Evolutionary conservation across 2,329 filamentous ascomycete genomes (phyloP), one percentile per base, ranked within the genome.

Genomic region (Pseudogymnoascus sp.): DNA sequence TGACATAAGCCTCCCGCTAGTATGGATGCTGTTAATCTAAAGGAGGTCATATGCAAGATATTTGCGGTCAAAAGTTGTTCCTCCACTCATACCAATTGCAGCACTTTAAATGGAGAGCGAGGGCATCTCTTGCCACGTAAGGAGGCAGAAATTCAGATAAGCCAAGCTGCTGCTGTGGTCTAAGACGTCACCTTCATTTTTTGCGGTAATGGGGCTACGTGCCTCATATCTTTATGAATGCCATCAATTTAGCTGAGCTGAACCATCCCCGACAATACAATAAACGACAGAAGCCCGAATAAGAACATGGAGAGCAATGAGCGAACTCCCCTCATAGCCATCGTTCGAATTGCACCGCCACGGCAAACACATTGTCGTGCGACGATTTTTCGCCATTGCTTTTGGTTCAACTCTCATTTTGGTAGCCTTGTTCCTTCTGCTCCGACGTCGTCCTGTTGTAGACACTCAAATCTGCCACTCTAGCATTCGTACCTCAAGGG

Each of bases 331-430:
- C 60, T 64, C 28, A 31, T 62, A 62, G 56, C 31, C 46, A 12
- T 26, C 60, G 24, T 62, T 61, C 40, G 38, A 63, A 53, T 63
- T 40, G 53, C 24, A 62, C 60, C 60, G 22, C 63, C 16, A 46
- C 60, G 41, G 60, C 63, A 62, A 62, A 59, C n/a, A 64, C 60
- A 62, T 16, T 59, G 60, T 64, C 46, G 33, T 59, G 40, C 43
- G 12, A 14, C 41, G 60, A 64, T 64, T 62, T 62, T 62, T 62
- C 28, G 60, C 60, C 60, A 12, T 62, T 64, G 63, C 60, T 28
- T 31, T 64, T 40, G 26, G 60, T 33, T 64, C 63, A 59, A 59
- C 61, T 60, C 60, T 64, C 60, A 64, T 67, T 12, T 53, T 53
- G 2, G 26, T 50, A 14, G 46, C 26, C 7, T 53, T 53, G 22